Percentiles rank a stretch among this genome's conserved stretches.
Conservation (phyloP, 2,329 filamentous ascomycete genomes). For the Emydomyces testavorans region DNA sequence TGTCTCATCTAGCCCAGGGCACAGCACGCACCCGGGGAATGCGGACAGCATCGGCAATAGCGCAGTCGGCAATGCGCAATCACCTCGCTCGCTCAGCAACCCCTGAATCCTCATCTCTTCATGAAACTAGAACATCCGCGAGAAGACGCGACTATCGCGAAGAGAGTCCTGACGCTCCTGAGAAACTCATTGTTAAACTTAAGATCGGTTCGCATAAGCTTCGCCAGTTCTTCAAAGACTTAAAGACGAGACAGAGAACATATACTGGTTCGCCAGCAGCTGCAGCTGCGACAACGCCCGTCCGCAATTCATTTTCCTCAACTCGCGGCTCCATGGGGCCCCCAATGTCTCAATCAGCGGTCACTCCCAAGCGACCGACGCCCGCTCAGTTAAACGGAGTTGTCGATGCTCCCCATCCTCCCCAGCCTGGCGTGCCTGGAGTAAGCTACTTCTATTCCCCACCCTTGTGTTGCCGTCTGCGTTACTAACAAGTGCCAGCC, state of each 20-base stretch:
- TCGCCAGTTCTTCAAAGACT: constrained; percentile 51
- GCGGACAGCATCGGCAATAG: constrained; percentile 75
- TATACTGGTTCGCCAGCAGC: constrained; percentile 34
- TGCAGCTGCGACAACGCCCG: constrained; percentile 17
- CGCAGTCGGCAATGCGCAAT: constrained; percentile 72
- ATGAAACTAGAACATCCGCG: constrained; percentile 59
- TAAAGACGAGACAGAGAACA: constrained; percentile 33
- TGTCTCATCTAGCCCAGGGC: constrained; percentile 55
- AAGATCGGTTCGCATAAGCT: constrained; percentile 62
- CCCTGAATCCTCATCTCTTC: constrained; percentile 58
- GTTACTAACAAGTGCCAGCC: constrained; percentile 44
- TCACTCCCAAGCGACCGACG: constrained; percentile 22
- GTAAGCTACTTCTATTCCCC: constrained; percentile 29
- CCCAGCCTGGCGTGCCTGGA: constrained; percentile 32
- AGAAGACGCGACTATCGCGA: constrained; percentile 59
- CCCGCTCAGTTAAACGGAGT: constrained; percentile 33
- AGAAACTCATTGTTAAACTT: constrained; percentile 61
- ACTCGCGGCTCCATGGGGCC: constrained; percentile 19
- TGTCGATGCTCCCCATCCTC: constrained; percentile 36
- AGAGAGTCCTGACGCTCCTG: constrained; percentile 61
- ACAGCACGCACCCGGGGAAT: constrained; percentile 80
- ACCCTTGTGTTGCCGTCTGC: constrained; percentile 11
- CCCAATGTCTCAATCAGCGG: constrained; percentile 19
- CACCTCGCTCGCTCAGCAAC: constrained; percentile 71
- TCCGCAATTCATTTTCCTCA: constrained; percentile 35